These are phyloP conservation scores for Fragaria iinumae DNA, from an alignment of 306 rosid species.

Conservation along the genomic window DNA sequence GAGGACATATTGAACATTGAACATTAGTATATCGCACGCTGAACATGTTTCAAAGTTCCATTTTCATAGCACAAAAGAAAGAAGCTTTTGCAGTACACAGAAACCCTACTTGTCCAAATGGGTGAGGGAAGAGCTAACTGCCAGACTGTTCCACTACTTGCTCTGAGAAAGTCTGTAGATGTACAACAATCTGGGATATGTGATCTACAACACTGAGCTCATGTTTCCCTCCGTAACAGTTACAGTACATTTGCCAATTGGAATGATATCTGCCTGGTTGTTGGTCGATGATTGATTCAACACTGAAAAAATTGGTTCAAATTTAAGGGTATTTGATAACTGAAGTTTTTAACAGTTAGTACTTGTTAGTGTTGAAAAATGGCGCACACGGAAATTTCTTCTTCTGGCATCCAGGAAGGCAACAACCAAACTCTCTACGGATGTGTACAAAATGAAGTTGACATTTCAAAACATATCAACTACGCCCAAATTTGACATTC, in stretches of 20 bases:
- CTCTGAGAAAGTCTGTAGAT: conserved; percentile 30
- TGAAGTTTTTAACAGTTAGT: neutral
- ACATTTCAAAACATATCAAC: neutral
- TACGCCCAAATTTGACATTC: neutral
- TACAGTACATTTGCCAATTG: neutral
- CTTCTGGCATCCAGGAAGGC: neutral
- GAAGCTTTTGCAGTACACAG: neutral
- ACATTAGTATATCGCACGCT: neutral
- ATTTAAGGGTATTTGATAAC: neutral
- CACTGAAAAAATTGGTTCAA: neutral
- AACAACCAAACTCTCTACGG: neutral
- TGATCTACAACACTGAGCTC: neutral
- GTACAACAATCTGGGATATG: neutral
- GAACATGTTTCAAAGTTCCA: neutral
- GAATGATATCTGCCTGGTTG: neutral
- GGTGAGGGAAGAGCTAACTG: neutral
- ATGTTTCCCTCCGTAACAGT: too few species aligned
- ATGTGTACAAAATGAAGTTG: neutral
- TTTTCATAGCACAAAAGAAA: neutral
- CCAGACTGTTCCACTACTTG: neutral
- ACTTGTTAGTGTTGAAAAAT: neutral
- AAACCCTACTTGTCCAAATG: neutral
- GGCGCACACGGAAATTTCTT: conserved; percentile 9
- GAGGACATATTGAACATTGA: conserved; percentile 50
- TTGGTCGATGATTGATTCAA: neutral